Evolutionary conservation across 2,329 filamentous ascomycete species (phyloP).

Genomic region (Phyllachora maydis): DNA sequence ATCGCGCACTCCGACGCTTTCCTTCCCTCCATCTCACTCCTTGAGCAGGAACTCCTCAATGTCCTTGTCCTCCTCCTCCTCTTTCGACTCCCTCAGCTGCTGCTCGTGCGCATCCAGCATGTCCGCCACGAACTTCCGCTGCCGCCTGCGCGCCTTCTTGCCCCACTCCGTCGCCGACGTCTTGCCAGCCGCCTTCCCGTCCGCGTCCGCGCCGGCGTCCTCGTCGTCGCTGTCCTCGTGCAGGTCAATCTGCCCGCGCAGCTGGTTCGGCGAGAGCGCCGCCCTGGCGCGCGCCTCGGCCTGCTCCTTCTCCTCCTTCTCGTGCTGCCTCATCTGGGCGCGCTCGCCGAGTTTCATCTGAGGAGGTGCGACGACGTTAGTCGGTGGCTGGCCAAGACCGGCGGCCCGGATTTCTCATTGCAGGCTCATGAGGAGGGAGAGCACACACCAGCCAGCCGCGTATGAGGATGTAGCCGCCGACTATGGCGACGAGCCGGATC

Average conservation of each 20-base stretch:
- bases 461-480: slow-evolving; percentile 38
- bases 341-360: slow-evolving; percentile 42
- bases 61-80: slow-evolving; percentile 53
- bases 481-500: slow-evolving; percentile 49
- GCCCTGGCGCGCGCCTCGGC: slow-evolving; percentile 17
- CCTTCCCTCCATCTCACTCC: slow-evolving; percentile 18
- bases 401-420: neutral
- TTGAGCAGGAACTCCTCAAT: slow-evolving; percentile 47
- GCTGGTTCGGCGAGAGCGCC: slow-evolving; percentile 40
- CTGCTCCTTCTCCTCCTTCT: too few relatives aligned
- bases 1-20: too few relatives aligned
- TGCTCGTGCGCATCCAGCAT: slow-evolving; percentile 42
- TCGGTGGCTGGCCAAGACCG: neutral
- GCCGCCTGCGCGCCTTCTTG: slow-evolving; percentile 46
- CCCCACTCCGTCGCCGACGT: slow-evolving; percentile 40
- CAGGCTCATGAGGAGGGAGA: neutral
- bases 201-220: slow-evolving; percentile 25
- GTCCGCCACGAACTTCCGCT: slow-evolving; percentile 45
- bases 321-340: slow-evolving; percentile 41
- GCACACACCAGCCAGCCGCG: slow-evolving; percentile 3
- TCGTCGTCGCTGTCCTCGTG: slow-evolving; percentile 30
- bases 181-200: slow-evolving; percentile 17
- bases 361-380: slow-evolving; percentile 1
- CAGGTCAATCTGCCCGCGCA: slow-evolving; percentile 33
- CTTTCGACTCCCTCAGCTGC: slow-evolving; percentile 27